Base-by-base conservation (phyloP, 768 basidiomycete genomes). In the Podaxis pistillaris region DNA sequence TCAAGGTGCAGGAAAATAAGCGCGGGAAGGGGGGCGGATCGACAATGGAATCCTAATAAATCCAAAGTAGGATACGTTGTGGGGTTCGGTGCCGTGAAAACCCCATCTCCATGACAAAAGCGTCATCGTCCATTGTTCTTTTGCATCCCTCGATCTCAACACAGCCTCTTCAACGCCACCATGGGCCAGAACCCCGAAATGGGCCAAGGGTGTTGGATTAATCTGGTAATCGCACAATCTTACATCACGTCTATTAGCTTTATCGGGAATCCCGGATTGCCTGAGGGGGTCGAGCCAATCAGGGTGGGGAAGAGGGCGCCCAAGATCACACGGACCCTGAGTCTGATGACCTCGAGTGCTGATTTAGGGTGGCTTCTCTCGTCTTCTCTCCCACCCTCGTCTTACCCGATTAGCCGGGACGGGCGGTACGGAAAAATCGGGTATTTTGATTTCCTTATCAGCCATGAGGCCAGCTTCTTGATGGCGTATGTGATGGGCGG, bases 361-460 rank as follows among this genome's bases (percentile, higher is more conserved):
- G 47, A 62, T 62, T 62, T 56, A 56, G 61, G 61, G 61, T 62
- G 47, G 33, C 37, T 51, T 62, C 54, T 37, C 17, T 15, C 4
- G 22, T 53, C 36, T 59, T 44, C 41, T 53, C 40, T 53, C 38
- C 22, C 58, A 41, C 37, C 51, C 50, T 53, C 4, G 37, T 33
- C 55, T 56, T 56, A 62, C 61, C 47, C 61, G 61, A 62, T 56
- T 56, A 56, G 55, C 54, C 54, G 53, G 41, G 54, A 12, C 55
- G 61, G 55, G 46, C 55, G 61, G 61, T 56, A 62, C 61, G 61
- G 54, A 56, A 56, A 62, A 62, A 62, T 56, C 54, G 61, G 61
- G 61, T 50, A 56, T 62, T 62, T 56, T 49, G 33, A 56, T 62
- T 54, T 62, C 61, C 54, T 62, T 56, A 62, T 60, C 51, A 44